Evolutionary conservation across 805 yeast species (phyloP).

Genomic region (Metschnikowia gelsemii): DNA sequence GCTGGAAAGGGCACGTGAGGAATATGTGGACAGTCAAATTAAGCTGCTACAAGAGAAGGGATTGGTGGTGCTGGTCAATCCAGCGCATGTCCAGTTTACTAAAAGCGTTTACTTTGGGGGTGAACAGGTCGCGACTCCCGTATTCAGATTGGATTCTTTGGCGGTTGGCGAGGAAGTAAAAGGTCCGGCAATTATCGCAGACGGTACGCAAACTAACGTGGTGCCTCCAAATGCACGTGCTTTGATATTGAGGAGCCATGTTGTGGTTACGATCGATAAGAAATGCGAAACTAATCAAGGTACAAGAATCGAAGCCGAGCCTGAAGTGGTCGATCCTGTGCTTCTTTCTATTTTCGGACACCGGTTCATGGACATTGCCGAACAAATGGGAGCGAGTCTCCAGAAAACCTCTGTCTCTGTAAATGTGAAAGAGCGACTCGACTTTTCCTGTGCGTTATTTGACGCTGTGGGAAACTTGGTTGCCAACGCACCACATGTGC

Average conservation of each 20-base stretch:
- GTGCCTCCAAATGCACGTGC: constrained; percentile 19
- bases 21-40: constrained; percentile 18
- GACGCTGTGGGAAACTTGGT: constrained; percentile 44
- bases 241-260: constrained; percentile 19
- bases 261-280: constrained; percentile 14
- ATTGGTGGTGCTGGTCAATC: constrained; percentile 5
- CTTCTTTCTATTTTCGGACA: constrained; percentile 24
- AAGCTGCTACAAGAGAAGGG: background rate
- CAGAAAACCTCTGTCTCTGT: constrained; percentile 48
- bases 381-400: constrained; percentile 46
- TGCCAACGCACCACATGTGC: constrained; percentile 48
- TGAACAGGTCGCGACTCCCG: constrained; percentile 12
- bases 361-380: constrained; percentile 26
- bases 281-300: background rate
- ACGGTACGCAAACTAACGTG: constrained; percentile 22
- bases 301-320: background rate
- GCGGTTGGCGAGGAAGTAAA: constrained; percentile 12
- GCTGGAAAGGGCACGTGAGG: constrained; percentile 9
- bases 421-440: constrained; percentile 45
- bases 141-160: constrained; percentile 17
- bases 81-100: constrained; percentile 5
- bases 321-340: constrained; percentile 18
- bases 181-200: constrained; percentile 23
- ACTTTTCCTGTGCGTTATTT: constrained; percentile 47
- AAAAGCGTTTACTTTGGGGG: constrained; percentile 17